phyloP scores from a whole-genome alignment of 306 rosid genomes.

The Hippophae tibetana region DNA sequence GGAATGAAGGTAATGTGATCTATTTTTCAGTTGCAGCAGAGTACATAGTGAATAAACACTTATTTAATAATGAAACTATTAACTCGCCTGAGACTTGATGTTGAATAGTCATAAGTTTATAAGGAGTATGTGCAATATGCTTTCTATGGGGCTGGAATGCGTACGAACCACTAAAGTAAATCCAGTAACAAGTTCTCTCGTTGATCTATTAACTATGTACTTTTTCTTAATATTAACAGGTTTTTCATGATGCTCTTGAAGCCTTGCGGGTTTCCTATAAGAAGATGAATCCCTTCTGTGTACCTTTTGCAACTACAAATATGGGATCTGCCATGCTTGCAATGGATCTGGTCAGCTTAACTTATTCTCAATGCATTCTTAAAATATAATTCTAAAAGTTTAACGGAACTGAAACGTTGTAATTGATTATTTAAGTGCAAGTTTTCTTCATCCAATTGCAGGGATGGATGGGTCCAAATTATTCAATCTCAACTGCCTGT shows the following conservation, averaged over 20 bases:
- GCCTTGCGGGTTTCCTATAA: conserved; percentile 61
- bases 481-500: conserved; percentile 95
- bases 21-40: conserved; percentile 8
- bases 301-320: conserved; percentile 72
- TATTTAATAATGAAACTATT: background rate
- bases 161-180: background rate
- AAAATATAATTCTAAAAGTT: conserved; percentile 10
- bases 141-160: conserved; percentile 4
- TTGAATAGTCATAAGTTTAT: too few species aligned
- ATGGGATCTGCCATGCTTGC: conserved; percentile 89
- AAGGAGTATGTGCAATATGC: background rate
- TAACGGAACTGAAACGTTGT: conserved; percentile 11
- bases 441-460: conserved; percentile 22
- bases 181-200: conserved; percentile 7
- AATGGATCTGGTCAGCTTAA: conserved; percentile 73
- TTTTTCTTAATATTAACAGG: conserved; percentile 29
- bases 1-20: conserved; percentile 80
- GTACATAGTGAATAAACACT: conserved; percentile 2
- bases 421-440: conserved; percentile 14
- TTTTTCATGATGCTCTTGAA: conserved; percentile 58
- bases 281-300: conserved; percentile 85
- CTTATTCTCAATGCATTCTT: conserved; percentile 3
- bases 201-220: conserved; percentile 1
- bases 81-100: conserved; percentile 3
- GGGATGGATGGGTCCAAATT: conserved; percentile 99